These are phyloP conservation scores for Fistulifera solaris DNA, from an alignment of 108 stramenopile species.

Conservation along the genomic window DNA sequence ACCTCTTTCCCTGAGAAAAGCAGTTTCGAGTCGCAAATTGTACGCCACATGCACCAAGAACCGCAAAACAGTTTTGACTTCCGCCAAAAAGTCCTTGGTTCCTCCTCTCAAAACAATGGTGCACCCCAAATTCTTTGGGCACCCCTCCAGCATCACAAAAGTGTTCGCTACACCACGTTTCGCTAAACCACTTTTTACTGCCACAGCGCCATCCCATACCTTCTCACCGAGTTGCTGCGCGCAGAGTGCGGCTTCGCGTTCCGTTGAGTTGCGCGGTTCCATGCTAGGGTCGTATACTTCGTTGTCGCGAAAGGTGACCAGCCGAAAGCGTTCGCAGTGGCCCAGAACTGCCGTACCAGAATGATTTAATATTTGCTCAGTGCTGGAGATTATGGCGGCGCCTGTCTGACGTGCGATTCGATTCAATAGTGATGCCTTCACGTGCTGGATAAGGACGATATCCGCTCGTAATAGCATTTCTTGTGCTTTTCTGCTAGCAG, in stretches of 20 bases:
- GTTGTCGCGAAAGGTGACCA: constrained; percentile 80
- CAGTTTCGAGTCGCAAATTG: constrained; percentile 89
- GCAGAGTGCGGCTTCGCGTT: constrained; percentile 65
- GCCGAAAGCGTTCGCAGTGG: constrained; percentile 66
- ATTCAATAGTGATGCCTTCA: constrained; percentile 76
- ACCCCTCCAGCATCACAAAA: constrained; percentile 84
- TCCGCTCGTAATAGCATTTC: constrained; percentile 72
- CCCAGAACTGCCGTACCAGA: constrained; percentile 67
- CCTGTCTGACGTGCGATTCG: constrained; percentile 88
- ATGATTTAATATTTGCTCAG: constrained; percentile 86
- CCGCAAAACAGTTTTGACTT: constrained; percentile 78
- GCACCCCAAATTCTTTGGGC: constrained; percentile 83
- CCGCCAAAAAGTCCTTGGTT: constrained; percentile 61
- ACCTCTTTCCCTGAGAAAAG: constrained; percentile 81
- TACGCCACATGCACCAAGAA: constrained; percentile 85
- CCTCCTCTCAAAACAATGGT: constrained; percentile 89
- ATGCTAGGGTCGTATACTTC: constrained; percentile 53
- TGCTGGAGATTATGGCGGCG: constrained; percentile 78
- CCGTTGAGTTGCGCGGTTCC: constrained; percentile 30
- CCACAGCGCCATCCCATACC: constrained; percentile 72
- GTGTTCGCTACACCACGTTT: constrained; percentile 80
- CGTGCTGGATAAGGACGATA: constrained; percentile 85
- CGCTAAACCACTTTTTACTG: constrained; percentile 64
- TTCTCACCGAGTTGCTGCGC: constrained; percentile 68
- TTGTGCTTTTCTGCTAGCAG: constrained; percentile 83